These are phyloP conservation scores for Amaranthus cruentus DNA, from an alignment of 148 eudicot species.

Conservation along the genomic window DNA sequence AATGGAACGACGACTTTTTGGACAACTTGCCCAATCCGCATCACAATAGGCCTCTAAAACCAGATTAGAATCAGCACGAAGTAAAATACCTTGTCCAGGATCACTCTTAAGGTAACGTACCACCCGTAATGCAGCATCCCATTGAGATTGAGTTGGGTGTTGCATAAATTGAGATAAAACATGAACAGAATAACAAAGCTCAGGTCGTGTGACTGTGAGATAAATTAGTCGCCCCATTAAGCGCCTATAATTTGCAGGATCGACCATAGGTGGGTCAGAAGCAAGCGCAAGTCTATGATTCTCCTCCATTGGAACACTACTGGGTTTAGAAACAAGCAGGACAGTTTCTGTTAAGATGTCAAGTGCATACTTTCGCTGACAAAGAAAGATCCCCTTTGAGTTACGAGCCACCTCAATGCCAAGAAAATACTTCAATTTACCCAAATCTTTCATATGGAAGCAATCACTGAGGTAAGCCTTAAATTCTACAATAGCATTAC, in stretches of 20 bases:
- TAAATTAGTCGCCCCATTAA: conserved; percentile 1
- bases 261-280: neutral
- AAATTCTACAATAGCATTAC: neutral
- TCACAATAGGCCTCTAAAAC: neutral
- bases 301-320: conserved; percentile 3
- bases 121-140: neutral
- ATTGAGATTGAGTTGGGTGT: neutral
- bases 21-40: conserved; percentile 1
- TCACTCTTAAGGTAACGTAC: neutral
- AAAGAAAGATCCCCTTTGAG: neutral
- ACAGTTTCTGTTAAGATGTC: conserved; percentile 6
- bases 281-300: conserved; percentile 11
- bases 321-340: neutral
- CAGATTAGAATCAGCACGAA: neutral
- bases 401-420: conserved; percentile 17
- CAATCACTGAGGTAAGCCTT: neutral
- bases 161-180: conserved; percentile 15
- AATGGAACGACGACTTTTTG: neutral
- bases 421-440: conserved; percentile 11
- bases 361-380: conserved; percentile 14
- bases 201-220: neutral
- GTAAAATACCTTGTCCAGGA: conserved; percentile 3
- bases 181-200: neutral
- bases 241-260: neutral
- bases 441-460: conserved; percentile 14